Conservation (phyloP, 495 filamentous ascomycete species). For the Neurospora sp. region DNA sequence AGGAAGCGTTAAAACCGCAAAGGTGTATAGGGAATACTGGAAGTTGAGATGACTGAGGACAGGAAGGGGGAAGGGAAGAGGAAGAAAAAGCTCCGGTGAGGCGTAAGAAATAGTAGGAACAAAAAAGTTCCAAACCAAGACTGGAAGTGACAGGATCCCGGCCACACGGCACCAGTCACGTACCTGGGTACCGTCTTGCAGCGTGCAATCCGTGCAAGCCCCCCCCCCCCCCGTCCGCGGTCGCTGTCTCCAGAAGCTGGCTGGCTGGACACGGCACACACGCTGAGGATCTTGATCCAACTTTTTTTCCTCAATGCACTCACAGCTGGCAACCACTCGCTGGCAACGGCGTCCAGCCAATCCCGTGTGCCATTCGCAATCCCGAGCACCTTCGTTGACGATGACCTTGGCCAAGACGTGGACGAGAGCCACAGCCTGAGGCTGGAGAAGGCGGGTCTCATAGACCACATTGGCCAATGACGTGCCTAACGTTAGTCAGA, state of each 20-base stretch:
- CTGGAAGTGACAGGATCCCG: not conserved
- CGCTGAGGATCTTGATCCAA: not conserved
- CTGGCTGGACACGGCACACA: not conserved
- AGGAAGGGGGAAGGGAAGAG: conserved; percentile 5
- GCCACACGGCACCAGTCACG: not conserved
- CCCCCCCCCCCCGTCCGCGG: not conserved
- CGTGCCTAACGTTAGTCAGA: conserved; percentile 13
- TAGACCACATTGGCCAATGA: conserved; percentile 12
- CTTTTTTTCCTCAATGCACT: not conserved
- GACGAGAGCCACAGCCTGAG: conserved; percentile 17
- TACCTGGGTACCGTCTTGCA: not conserved
- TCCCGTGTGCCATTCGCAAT: not conserved
- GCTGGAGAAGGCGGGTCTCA: conserved; percentile 7
- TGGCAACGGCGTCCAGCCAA: not conserved
- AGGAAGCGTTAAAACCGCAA: not conserved
- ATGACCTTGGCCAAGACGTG: conserved; percentile 18
- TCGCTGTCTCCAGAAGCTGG: not conserved
- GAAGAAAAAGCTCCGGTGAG: conserved; percentile 15
- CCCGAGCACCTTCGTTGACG: not conserved
- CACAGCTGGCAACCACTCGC: not conserved
- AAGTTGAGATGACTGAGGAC: not conserved
- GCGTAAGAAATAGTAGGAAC: conserved; percentile 4
- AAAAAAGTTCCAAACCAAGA: not conserved
- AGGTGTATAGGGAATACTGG: not conserved
- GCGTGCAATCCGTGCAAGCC: not conserved